A percentile compares a stretch with the other conserved stretches of the same genome.
phyloP scores from a whole-genome alignment of 1,284 basidiomycete species.

The Rhodotorula sp. region DNA sequence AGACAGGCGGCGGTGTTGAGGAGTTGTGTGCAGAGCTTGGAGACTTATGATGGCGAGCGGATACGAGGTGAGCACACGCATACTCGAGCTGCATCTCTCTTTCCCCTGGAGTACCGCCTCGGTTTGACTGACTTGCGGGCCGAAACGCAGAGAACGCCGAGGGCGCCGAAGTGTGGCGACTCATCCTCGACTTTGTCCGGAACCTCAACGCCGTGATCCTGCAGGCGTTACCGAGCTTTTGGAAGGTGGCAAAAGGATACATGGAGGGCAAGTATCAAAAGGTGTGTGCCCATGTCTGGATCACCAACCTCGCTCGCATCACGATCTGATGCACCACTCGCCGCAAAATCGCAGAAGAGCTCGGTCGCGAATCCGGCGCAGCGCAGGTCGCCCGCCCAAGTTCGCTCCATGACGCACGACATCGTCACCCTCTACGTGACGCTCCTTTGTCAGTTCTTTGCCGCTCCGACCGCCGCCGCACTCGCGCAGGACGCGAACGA shows the following conservation, averaged over 20 bases:
- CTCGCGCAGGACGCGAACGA: constrained; percentile 30
- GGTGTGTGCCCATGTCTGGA: constrained; percentile 52
- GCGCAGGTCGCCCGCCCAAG: constrained; percentile 72
- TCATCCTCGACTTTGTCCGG: constrained; percentile 63
- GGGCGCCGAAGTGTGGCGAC: constrained; percentile 76
- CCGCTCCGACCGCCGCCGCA: constrained; percentile 61
- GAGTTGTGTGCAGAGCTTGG: constrained; percentile 25
- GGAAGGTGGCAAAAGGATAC: constrained; percentile 86
- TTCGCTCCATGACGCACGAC: constrained; percentile 84
- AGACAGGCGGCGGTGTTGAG: constrained; percentile 24
- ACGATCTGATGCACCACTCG: background rate
- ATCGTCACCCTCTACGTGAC: constrained; percentile 84
- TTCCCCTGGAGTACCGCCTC: background rate
- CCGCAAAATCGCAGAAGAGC: constrained; percentile 41
- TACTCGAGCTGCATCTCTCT: too few species aligned
- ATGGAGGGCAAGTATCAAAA: constrained; percentile 87
- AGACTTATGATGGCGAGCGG: constrained; percentile 31
- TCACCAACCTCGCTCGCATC: background rate
- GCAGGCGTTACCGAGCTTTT: constrained; percentile 79
- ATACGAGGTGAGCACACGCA: constrained; percentile 15
- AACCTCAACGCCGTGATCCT: constrained; percentile 56
- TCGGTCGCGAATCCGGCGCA: constrained; percentile 45
- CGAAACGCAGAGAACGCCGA: constrained; percentile 56
- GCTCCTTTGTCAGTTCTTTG: constrained; percentile 84
- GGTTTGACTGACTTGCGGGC: too few species aligned